Conservation (phyloP, 352 stramenopile genomes). For the Globisporangium mamillatum region DNA sequence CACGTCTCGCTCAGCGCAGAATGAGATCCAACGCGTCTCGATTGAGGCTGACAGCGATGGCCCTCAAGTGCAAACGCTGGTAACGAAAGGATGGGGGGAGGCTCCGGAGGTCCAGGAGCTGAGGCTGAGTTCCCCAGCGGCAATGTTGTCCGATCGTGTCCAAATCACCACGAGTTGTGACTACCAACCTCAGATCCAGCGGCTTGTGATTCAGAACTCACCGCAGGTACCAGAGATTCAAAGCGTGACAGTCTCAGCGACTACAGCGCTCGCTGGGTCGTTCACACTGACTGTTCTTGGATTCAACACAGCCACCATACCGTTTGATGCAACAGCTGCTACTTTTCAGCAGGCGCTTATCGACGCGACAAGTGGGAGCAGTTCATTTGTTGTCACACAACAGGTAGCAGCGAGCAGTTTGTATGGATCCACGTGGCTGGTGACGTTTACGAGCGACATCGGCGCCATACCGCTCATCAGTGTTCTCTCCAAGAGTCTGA, state of each 20-base stretch:
- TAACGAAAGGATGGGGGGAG: background rate
- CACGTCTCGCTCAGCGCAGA: constrained; percentile 20
- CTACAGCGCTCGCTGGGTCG: background rate
- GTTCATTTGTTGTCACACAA: background rate
- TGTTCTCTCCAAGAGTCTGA: background rate
- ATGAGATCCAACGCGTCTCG: constrained; percentile 38
- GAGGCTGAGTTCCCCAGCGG: background rate
- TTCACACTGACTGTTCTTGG: background rate
- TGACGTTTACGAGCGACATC: background rate
- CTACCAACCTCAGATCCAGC: background rate
- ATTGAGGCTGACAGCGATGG: constrained; percentile 17
- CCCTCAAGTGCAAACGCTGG: background rate
- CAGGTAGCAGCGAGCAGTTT: background rate
- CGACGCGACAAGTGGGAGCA: background rate
- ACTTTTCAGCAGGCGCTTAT: background rate
- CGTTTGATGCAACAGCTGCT: background rate
- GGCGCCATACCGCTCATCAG: background rate
- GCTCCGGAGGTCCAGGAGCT: background rate
- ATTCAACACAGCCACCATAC: background rate
- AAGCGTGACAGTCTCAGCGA: background rate
- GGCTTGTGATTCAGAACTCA: background rate
- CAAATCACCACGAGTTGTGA: background rate
- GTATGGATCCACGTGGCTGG: background rate
- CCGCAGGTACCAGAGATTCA: background rate
- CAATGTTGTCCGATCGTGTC: background rate